phyloP scores from a whole-genome alignment of 495 filamentous ascomycete species.

The Daldinia decipiens region DNA sequence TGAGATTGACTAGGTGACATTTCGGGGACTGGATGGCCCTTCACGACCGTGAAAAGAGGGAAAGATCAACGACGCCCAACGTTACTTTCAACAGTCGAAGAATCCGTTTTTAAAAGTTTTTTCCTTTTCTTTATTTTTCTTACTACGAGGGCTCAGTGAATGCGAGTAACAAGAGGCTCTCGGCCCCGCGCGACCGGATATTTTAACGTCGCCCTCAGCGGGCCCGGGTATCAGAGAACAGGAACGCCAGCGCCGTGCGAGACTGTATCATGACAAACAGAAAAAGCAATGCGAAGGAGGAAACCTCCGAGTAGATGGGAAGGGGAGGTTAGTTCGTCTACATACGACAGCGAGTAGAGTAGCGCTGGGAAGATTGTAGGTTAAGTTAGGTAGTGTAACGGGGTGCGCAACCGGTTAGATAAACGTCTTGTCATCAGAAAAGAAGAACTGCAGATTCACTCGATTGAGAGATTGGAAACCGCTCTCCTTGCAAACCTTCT shows the following conservation, averaged over 20 bases:
- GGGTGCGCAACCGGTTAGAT: conserved; percentile 43
- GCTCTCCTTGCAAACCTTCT: conserved; percentile 11
- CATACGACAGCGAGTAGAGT: conserved; percentile 25
- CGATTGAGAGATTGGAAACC: conserved; percentile 38
- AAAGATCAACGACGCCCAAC: conserved; percentile 42
- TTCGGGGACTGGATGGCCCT: conserved; percentile 32
- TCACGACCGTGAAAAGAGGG: conserved; percentile 32
- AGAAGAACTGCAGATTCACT: conserved; percentile 13
- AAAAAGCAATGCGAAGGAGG: conserved; percentile 21
- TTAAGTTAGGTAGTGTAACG: conserved; percentile 40
- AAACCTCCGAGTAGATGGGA: conserved; percentile 18
- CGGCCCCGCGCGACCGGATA: conserved; percentile 45
- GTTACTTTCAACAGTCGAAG: conserved; percentile 32
- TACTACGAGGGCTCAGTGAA: conserved; percentile 19
- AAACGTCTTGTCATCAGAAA: conserved; percentile 39
- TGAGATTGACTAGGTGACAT: conserved; percentile 50
- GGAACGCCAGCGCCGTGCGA: conserved; percentile 33
- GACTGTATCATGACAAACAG: conserved; percentile 46
- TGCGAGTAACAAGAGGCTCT: conserved; percentile 19
- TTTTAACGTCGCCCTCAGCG: conserved; percentile 42
- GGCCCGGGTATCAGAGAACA: conserved; percentile 44
- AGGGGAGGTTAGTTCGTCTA: conserved; percentile 19
- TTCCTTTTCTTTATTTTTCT: not conserved
- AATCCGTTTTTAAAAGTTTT: not conserved
- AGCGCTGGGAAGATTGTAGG: conserved; percentile 20